Evolutionary conservation across 768 basidiomycete genomes (phyloP).

Genomic region (Russula ochroleuca): DNA sequence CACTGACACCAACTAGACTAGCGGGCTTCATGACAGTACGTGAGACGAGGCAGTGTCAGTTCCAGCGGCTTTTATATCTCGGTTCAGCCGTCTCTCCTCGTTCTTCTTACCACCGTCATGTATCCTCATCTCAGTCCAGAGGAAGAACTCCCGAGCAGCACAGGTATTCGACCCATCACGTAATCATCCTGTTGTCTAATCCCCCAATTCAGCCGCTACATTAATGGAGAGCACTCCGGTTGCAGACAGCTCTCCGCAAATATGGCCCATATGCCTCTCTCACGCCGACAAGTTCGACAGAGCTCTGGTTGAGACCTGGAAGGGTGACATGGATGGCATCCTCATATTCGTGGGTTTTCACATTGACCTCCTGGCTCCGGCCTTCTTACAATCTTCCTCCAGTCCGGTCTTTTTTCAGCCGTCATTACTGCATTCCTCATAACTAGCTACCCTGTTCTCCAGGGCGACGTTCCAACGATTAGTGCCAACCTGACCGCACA

Average conservation of each 20-base stretch:
- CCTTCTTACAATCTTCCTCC: not conserved
- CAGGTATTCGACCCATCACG: not conserved
- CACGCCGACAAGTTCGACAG: conserved; percentile 22
- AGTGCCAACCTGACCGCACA: conserved; percentile 13
- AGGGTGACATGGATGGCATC: conserved; percentile 27
- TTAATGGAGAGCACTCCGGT: not conserved
- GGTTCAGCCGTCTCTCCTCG: not conserved
- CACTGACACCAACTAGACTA: not conserved
- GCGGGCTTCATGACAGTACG: not conserved
- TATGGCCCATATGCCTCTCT: conserved; percentile 19
- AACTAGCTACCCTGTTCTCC: conserved; percentile 15
- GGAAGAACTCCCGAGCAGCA: not conserved
- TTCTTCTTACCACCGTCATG: not conserved
- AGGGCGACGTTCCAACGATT: not conserved
- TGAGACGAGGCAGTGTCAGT: not conserved
- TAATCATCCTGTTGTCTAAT: not conserved
- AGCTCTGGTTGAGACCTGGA: conserved; percentile 22
- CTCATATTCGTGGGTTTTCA: conserved; percentile 24
- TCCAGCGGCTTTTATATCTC: not conserved
- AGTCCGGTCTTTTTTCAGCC: conserved; percentile 28
- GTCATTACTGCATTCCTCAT: conserved; percentile 22
- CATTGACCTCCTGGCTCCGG: not conserved
- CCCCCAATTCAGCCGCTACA: not conserved
- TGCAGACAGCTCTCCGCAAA: conserved; percentile 4
- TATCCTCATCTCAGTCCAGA: not conserved